Evolutionary conservation across 345 rosid species (phyloP).

Genomic region (Pelargonium nanum): DNA sequence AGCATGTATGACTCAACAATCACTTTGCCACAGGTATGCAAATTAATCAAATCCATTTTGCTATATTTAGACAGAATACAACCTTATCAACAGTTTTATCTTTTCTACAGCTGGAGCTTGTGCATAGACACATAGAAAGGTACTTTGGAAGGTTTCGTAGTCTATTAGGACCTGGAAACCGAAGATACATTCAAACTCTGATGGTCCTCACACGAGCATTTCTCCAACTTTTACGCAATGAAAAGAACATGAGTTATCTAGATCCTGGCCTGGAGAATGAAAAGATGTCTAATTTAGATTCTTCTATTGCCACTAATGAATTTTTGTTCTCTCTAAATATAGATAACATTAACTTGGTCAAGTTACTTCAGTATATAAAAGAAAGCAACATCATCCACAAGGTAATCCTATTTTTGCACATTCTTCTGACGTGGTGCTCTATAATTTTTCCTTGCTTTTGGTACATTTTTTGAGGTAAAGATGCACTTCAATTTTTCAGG

Average conservation of each 20-base stretch:
- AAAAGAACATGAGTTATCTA: slow-evolving; percentile 19
- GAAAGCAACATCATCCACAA: slow-evolving; percentile 81
- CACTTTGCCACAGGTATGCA: slow-evolving; percentile 53
- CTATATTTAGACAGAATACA: background rate
- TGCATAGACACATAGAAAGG: slow-evolving; percentile 48
- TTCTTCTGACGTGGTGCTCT: slow-evolving; percentile 8
- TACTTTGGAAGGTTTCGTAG: slow-evolving; percentile 61
- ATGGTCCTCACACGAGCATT: slow-evolving; percentile 61
- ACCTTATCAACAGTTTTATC: background rate
- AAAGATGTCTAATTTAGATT: slow-evolving; percentile 22
- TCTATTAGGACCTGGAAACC: slow-evolving; percentile 77
- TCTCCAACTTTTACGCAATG: slow-evolving; percentile 37
- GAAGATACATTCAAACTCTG: slow-evolving; percentile 85
- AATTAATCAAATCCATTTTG: slow-evolving; percentile 3
- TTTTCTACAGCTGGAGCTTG: slow-evolving; percentile 55
- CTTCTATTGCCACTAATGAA: slow-evolving; percentile 74
- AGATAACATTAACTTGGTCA: slow-evolving; percentile 81
- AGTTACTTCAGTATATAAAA: slow-evolving; percentile 61
- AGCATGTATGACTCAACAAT: slow-evolving; percentile 79
- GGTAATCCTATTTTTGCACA: slow-evolving; percentile 31
- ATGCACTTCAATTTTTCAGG: slow-evolving; percentile 29
- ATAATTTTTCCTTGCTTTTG: slow-evolving; percentile 7
- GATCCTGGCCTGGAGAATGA: slow-evolving; percentile 24
- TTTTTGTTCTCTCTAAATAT: slow-evolving; percentile 69
- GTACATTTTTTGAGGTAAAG: slow-evolving; percentile 5